Percentiles rank a stretch among this genome's conserved stretches.
These are phyloP conservation scores for Gastrolobium villosum DNA, from an alignment of 306 rosid species.

Conservation along the genomic window DNA sequence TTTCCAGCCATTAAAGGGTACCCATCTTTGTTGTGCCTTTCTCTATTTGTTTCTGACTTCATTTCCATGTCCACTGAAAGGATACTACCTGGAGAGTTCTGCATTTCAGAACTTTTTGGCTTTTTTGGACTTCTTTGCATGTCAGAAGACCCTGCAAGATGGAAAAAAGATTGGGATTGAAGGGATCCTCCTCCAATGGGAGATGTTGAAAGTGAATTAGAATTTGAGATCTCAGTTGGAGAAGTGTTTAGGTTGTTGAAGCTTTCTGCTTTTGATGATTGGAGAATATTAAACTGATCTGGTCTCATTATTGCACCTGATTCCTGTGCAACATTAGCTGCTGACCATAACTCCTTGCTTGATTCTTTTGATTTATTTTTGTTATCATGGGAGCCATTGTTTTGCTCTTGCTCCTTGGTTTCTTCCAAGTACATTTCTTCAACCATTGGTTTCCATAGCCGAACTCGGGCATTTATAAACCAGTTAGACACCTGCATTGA, in stretches of 20 bases:
- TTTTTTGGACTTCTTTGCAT: slow-evolving; percentile 53
- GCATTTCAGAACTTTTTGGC: slow-evolving; percentile 49
- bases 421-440: slow-evolving; percentile 91
- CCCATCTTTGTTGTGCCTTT: slow-evolving; percentile 43
- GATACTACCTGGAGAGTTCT: slow-evolving; percentile 50
- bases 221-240: slow-evolving; percentile 50
- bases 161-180: slow-evolving; percentile 51
- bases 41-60: slow-evolving; percentile 37
- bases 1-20: slow-evolving; percentile 48
- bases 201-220: slow-evolving; percentile 44
- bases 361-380: slow-evolving; percentile 8
- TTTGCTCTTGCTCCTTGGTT: slow-evolving; percentile 64
- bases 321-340: slow-evolving; percentile 37
- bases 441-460: slow-evolving; percentile 95
- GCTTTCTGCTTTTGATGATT: slow-evolving; percentile 49
- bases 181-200: slow-evolving; percentile 42
- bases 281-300: slow-evolving; percentile 34
- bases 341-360: slow-evolving; percentile 45
- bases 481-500: slow-evolving; percentile 80
- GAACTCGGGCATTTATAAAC: slow-evolving; percentile 93
- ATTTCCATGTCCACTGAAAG: slow-evolving; percentile 55
- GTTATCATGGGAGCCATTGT: slow-evolving; percentile 35
- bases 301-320: slow-evolving; percentile 33
- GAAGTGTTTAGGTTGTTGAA: slow-evolving; percentile 53
- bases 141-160: slow-evolving; percentile 2